Conservation (phyloP, 495 filamentous ascomycete genomes). For the Neurospora sp. region DNA sequence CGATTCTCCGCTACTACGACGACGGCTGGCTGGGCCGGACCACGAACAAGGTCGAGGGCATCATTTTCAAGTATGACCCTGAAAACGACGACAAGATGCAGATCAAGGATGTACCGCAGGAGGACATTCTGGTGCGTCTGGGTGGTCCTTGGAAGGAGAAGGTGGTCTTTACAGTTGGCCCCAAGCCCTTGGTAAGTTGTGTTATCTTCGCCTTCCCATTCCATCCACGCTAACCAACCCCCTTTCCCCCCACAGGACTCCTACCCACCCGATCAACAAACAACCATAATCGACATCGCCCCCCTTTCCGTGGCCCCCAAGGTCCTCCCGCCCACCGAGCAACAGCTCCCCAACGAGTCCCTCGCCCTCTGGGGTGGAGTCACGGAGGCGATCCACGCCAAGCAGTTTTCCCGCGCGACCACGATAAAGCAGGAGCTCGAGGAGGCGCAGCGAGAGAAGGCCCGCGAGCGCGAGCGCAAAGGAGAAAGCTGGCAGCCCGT, state of each 20-base stretch:
- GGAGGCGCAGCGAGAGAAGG: slow-evolving; percentile 77
- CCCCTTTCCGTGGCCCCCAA: slow-evolving; percentile 72
- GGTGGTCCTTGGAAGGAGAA: slow-evolving; percentile 70
- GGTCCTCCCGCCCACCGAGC: slow-evolving; percentile 58
- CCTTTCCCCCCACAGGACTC: slow-evolving; percentile 17
- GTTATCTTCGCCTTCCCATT: neutral
- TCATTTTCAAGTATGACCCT: slow-evolving; percentile 81
- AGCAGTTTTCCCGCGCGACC: slow-evolving; percentile 77
- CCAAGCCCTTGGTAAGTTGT: slow-evolving; percentile 40
- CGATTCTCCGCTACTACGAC: slow-evolving; percentile 83
- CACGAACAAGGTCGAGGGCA: slow-evolving; percentile 83
- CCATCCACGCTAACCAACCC: neutral
- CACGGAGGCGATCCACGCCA: slow-evolving; percentile 75
- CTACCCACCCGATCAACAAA: slow-evolving; percentile 48
- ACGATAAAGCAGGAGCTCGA: slow-evolving; percentile 83
- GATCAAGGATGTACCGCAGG: slow-evolving; percentile 77
- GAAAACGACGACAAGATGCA: slow-evolving; percentile 64
- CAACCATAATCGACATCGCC: slow-evolving; percentile 71
- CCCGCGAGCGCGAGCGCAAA: slow-evolving; percentile 59
- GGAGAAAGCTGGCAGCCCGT: slow-evolving; percentile 70
- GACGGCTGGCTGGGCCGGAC: slow-evolving; percentile 90
- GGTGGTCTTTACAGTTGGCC: slow-evolving; percentile 41
- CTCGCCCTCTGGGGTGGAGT: slow-evolving; percentile 80
- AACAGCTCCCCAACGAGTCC: slow-evolving; percentile 83
- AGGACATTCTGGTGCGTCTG: slow-evolving; percentile 73